Evolutionary conservation across 2,329 filamentous ascomycete species (phyloP).

Genomic region (Colletotrichum siamense): DNA sequence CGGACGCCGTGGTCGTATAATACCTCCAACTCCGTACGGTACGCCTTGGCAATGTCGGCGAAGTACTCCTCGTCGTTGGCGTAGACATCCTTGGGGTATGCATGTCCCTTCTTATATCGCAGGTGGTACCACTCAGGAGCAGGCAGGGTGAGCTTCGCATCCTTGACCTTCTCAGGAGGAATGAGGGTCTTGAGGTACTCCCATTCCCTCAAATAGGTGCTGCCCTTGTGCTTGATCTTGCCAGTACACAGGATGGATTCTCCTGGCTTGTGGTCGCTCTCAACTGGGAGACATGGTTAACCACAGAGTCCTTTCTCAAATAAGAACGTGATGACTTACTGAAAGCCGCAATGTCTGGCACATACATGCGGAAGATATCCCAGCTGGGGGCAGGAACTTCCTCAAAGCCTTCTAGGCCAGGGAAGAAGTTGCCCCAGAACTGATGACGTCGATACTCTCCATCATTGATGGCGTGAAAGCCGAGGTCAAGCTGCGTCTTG

Average conservation of each 20-base stretch:
- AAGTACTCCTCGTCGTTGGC: constrained; percentile 62
- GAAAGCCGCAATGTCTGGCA: constrained; percentile 46
- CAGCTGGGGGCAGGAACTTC: constrained; percentile 36
- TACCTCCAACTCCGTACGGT: constrained; percentile 58
- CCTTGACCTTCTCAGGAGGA: constrained; percentile 64
- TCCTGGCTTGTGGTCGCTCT: constrained; percentile 51
- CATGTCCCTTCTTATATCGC: constrained; percentile 59
- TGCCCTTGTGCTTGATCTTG: constrained; percentile 51
- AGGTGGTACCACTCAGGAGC: constrained; percentile 72
- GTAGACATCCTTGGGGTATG: constrained; percentile 63
- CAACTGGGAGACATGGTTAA: constrained; percentile 31
- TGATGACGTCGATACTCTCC: constrained; percentile 65
- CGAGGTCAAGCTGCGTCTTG: constrained; percentile 69
- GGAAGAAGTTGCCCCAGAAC: constrained; percentile 39
- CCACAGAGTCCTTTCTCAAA: neutral
- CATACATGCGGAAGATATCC: constrained; percentile 42
- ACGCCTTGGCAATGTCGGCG: constrained; percentile 60
- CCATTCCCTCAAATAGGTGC: constrained; percentile 47
- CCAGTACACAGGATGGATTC: constrained; percentile 51
- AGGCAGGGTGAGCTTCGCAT: constrained; percentile 69
- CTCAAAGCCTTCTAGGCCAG: constrained; percentile 46
- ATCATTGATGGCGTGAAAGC: constrained; percentile 70
- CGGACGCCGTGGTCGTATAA: constrained; percentile 60
- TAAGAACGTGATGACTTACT: constrained; percentile 27
- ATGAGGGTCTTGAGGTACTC: constrained; percentile 50